phyloP scores from a whole-genome alignment of 495 filamentous ascomycete genomes.

The Coniosporium apollinis region DNA sequence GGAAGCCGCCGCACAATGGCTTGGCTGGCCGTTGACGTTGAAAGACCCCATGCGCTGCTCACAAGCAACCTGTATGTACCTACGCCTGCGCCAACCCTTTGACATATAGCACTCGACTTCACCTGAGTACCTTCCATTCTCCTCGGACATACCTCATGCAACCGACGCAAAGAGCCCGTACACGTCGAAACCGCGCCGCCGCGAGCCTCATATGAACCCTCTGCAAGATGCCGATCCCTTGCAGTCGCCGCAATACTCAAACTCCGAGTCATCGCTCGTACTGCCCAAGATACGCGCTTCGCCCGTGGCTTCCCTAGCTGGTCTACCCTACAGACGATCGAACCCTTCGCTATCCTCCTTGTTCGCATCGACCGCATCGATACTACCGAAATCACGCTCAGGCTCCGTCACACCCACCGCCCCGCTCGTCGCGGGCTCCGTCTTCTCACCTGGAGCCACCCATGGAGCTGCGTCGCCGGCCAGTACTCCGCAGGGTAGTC shows the following conservation, averaged over 20 bases:
- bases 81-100: too few relatives aligned
- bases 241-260: constrained; percentile 42
- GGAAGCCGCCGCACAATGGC: too few relatives aligned
- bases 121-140: too few relatives aligned
- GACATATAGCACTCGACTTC: too few relatives aligned
- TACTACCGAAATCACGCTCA: constrained; percentile 19
- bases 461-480: constrained; percentile 3
- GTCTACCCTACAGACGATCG: constrained; percentile 23
- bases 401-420: constrained; percentile 19
- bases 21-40: too few relatives aligned
- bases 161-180: too few relatives aligned
- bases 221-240: constrained; percentile 43
- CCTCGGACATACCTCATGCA: too few relatives aligned
- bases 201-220: constrained; percentile 37
- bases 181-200: too few relatives aligned
- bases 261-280: constrained; percentile 33
- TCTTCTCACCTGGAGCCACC: constrained; percentile 19
- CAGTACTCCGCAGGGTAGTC: constrained; percentile 30
- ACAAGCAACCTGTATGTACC: too few relatives aligned
- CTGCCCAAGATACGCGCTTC: constrained; percentile 40
- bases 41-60: too few relatives aligned
- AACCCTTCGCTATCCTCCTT: constrained; percentile 27
- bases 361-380: constrained; percentile 24
- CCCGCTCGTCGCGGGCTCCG: constrained; percentile 15
- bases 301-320: constrained; percentile 24